Conservation (phyloP, 345 rosid genomes). For the Eutrema yunnanense region DNA sequence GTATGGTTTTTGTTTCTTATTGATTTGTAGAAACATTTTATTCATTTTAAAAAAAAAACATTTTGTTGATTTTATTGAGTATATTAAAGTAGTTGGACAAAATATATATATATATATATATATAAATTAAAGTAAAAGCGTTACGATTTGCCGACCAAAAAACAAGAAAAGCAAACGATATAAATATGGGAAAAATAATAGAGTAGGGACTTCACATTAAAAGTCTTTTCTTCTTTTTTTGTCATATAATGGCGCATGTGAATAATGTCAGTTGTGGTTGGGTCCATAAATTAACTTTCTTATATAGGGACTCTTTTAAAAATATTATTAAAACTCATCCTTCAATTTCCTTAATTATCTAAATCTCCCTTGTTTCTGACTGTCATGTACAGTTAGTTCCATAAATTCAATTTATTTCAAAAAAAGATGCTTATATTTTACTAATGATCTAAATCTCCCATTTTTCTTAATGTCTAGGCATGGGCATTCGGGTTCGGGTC, state of each 20-base stretch:
- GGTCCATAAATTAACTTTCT: neutral
- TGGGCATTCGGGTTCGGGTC: too few relatives aligned
- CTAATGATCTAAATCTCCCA: neutral
- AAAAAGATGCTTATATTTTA: neutral
- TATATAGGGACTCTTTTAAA: neutral
- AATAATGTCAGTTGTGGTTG: slow-evolving; percentile 23
- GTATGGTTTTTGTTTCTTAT: neutral
- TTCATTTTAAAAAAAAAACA: neutral
- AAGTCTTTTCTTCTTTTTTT: neutral
- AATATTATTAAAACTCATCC: neutral
- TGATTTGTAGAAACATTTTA: neutral
- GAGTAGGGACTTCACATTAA: neutral
- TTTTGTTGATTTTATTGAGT: neutral
- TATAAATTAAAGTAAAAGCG: neutral
- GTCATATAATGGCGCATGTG: slow-evolving; percentile 25
- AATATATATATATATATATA: neutral
- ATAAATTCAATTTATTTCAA: neutral
- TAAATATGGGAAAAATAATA: slow-evolving; percentile 9
- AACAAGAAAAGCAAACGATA: neutral
- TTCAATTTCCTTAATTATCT: neutral
- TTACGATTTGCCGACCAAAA: slow-evolving; percentile 19
- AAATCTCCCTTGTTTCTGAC: neutral
- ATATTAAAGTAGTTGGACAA: too few relatives aligned
- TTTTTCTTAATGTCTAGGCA: too few relatives aligned
- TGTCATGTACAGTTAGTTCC: neutral